Conservation (phyloP, 2,329 filamentous ascomycete species). For the Nemania sp. region DNA sequence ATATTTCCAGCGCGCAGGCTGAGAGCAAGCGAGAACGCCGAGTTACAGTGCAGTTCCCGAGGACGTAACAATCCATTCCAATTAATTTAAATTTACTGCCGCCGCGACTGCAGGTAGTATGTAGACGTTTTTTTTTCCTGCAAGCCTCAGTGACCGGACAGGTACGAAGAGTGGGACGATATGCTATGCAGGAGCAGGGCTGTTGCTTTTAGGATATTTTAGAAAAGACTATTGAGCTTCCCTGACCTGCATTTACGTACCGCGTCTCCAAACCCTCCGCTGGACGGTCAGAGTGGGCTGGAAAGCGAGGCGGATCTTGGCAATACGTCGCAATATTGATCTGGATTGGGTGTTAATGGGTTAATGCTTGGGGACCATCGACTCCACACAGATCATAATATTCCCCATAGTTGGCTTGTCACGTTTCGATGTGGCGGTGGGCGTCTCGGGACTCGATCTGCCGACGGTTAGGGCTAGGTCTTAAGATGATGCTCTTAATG, state of each 20-base stretch:
- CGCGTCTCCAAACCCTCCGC: constrained; percentile 37
- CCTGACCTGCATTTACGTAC: constrained; percentile 32
- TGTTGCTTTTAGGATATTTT: constrained; percentile 50
- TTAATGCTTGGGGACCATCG: constrained; percentile 39
- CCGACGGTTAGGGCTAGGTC: constrained; percentile 38
- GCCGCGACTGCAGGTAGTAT: constrained; percentile 30
- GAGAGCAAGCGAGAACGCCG: constrained; percentile 27
- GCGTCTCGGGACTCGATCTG: constrained; percentile 39
- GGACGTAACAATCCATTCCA: constrained; percentile 49
- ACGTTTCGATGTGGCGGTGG: constrained; percentile 21
- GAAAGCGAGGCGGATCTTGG: constrained; percentile 49
- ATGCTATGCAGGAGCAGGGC: constrained; percentile 43
- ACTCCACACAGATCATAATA: constrained; percentile 38
- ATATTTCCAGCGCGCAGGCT: constrained; percentile 11
- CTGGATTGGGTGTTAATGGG: constrained; percentile 26
- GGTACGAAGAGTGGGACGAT: constrained; percentile 30
- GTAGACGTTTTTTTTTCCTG: constrained; percentile 33
- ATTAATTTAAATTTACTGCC: constrained; percentile 46
- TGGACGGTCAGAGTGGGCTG: constrained; percentile 41
- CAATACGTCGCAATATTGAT: constrained; percentile 40
- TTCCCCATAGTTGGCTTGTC: constrained; percentile 4
- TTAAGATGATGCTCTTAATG: constrained; percentile 36
- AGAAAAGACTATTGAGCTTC: constrained; percentile 42
- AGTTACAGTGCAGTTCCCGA: constrained; percentile 35
- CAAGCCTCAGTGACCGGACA: constrained; percentile 32